phyloP scores from a whole-genome alignment of 2,329 filamentous ascomycete genomes.

The Calycina herbarum region DNA sequence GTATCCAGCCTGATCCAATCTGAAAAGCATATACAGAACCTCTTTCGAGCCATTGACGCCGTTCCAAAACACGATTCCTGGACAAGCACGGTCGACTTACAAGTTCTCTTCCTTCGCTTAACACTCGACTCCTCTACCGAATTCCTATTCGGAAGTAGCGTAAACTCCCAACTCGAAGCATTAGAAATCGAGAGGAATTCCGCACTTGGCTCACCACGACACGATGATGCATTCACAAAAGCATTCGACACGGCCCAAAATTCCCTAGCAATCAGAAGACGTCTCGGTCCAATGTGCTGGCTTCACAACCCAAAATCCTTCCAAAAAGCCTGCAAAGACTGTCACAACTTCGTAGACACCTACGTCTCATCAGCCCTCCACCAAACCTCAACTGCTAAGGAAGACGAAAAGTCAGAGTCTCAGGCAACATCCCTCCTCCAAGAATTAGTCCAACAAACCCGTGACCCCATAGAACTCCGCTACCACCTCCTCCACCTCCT shows the following conservation, averaged over 20 bases:
- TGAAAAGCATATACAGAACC: conserved; percentile 41
- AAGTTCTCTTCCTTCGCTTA: conserved; percentile 55
- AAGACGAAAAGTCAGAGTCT: neutral
- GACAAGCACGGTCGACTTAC: conserved; percentile 46
- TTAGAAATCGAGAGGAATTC: conserved; percentile 18
- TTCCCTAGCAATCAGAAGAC: conserved; percentile 41
- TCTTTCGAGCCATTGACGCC: conserved; percentile 45
- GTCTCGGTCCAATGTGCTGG: conserved; percentile 47
- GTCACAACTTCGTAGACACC: neutral
- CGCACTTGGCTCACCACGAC: conserved; percentile 11
- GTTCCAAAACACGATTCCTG: conserved; percentile 39
- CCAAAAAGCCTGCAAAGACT: neutral
- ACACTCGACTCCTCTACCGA: conserved; percentile 57
- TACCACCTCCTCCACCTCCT: neutral
- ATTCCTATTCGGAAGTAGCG: conserved; percentile 37
- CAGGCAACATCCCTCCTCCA: conserved; percentile 1
- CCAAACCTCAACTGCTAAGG: too few species aligned
- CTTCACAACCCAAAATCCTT: conserved; percentile 31
- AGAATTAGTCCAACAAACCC: neutral
- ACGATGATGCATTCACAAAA: conserved; percentile 24
- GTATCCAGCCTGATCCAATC: conserved; percentile 49
- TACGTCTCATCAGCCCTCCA: too few species aligned
- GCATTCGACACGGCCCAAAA: conserved; percentile 32
- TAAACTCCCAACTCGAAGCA: conserved; percentile 31
- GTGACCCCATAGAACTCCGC: neutral